Base-by-base conservation (phyloP, 129 eudicot genomes). In the Solidago caesia region DNA sequence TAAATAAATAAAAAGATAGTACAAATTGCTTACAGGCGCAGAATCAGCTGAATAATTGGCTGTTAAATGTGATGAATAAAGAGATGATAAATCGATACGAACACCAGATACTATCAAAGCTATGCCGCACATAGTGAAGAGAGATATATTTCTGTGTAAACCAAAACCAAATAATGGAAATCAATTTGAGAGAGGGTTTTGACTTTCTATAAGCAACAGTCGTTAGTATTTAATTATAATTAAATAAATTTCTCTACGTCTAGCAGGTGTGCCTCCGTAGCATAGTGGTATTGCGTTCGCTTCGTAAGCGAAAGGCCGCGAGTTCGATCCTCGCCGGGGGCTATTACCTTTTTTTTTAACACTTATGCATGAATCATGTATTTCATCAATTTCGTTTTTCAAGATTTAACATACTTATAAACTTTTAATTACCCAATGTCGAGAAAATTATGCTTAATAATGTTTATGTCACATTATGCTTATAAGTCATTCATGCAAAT, bases 231-330 rank as follows among this genome's bases (percentile, higher is more conserved):
- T 21, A 21, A 0, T 21, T 21, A 21, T 21, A 21, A 21, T 21
- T 21, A 21, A 48, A 48, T 21, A 21, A 48, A 48, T 48, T 2
- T 48, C n/a, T 48, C 0, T 10, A 48, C 0, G 1, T 48, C 53
- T 5, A 48, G 39, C 39, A 33, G 39, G 2, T 2, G 39, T 33
- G 39, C 39, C 39, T 91, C 94, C 86, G 87, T 91, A 91, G 97
- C 94, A 88, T 91, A 88, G 97, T 88, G 97, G 97, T 88, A 91
- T 77, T 86, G 97, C 94, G 97, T 88, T 88, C 94, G 97, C 97
- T 86, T 93, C 98, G 96, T 88, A 90, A 94, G 97, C 93, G 96
- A 94, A 94, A 88, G 94, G 99, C 80, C 99, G 94, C 85, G 97
- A 94, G 97, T 94, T 94, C 94, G 96, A 94, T 94, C 96, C 97